Percentiles rank a stretch among this genome's conserved stretches.
phyloP scores from a whole-genome alignment of 441 rosid genomes.

The Daphne laureola region DNA sequence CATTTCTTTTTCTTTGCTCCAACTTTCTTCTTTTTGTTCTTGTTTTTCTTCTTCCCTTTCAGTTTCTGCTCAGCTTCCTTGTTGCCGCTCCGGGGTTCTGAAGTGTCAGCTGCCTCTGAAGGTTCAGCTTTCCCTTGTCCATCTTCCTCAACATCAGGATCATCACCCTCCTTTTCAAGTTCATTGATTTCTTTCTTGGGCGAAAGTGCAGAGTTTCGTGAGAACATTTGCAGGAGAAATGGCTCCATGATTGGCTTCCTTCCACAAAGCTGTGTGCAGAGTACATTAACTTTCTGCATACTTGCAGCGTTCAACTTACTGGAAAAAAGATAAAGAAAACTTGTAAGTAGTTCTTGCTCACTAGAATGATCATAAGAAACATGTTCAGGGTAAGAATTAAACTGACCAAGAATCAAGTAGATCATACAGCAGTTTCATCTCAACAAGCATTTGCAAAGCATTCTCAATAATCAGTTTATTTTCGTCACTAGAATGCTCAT shows the following conservation, averaged over 20 bases:
- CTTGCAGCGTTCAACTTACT: conserved; percentile 10
- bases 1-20: too few relatives aligned
- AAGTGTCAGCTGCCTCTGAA: conserved; percentile 1
- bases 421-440: conserved; percentile 15
- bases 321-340: not conserved
- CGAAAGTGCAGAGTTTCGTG: not conserved
- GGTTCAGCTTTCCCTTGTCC: conserved; percentile 4
- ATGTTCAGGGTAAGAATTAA: not conserved
- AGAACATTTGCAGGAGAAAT: conserved; percentile 11
- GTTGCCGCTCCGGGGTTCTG: conserved; percentile 3
- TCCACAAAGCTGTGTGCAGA: conserved; percentile 14
- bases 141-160: not conserved
- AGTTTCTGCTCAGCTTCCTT: not conserved
- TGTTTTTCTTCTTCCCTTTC: conserved; percentile 11
- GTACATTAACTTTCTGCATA: conserved; percentile 5
- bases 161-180: conserved; percentile 2
- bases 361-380: not conserved
- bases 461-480: not conserved
- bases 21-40: conserved; percentile 14
- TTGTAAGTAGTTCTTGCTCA: not conserved
- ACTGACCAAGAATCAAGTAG: conserved; percentile 23
- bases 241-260: conserved; percentile 15
- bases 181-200: conserved; percentile 1
- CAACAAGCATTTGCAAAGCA: conserved; percentile 15
- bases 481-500: not conserved